phyloP scores from a whole-genome alignment of 148 eudicot genomes.

The Oxyria digyna region DNA sequence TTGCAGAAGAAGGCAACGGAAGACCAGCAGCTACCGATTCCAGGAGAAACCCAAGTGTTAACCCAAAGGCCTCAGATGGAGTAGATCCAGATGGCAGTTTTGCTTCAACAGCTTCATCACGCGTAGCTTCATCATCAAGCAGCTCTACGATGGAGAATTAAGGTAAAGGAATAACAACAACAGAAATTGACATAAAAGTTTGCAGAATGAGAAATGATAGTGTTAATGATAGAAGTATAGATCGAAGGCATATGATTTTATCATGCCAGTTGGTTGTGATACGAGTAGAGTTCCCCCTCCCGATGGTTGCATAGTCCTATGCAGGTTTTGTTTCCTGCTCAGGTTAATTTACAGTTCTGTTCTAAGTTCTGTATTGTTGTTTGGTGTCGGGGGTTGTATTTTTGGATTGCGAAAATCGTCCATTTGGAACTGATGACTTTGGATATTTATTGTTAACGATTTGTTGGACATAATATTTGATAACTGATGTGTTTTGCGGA shows the following conservation, averaged over 20 bases:
- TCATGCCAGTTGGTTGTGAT: neutral
- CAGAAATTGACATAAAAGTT: neutral
- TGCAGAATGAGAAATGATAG: neutral
- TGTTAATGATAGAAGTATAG: slow-evolving; percentile 7
- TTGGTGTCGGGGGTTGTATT: neutral
- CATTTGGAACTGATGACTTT: neutral
- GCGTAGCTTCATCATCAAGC: slow-evolving; percentile 40
- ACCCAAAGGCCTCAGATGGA: slow-evolving; percentile 30
- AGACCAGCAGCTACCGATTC: slow-evolving; percentile 31
- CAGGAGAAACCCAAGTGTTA: slow-evolving; percentile 38
- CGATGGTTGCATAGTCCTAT: too few relatives aligned
- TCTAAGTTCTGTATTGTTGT: neutral
- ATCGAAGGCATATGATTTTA: slow-evolving; percentile 8
- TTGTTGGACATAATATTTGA: neutral
- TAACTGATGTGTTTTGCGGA: neutral
- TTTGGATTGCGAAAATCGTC: neutral
- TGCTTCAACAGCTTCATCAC: slow-evolving; percentile 68
- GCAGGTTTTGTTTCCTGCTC: neutral
- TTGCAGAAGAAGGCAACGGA: slow-evolving; percentile 67
- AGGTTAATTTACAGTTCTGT: neutral
- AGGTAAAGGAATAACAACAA: neutral
- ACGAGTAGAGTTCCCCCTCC: slow-evolving; percentile 1
- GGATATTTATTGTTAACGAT: neutral
- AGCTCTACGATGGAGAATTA: slow-evolving; percentile 41
- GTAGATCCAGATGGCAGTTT: slow-evolving; percentile 15